Evolutionary conservation across 2,329 filamentous ascomycete species (phyloP).

Genomic region (Ophiocordyceps unilateralis): DNA sequence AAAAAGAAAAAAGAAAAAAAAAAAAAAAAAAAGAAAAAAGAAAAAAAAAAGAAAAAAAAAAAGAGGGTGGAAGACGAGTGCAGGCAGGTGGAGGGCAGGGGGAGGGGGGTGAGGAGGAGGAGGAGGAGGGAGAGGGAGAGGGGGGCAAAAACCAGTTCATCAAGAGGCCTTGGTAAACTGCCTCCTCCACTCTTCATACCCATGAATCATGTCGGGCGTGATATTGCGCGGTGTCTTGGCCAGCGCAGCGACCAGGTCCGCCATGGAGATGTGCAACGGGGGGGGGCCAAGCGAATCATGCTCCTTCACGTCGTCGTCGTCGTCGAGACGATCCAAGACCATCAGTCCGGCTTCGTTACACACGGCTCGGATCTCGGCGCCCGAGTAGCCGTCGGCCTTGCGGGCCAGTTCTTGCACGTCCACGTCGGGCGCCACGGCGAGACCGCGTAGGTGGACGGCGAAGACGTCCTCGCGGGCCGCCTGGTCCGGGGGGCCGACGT

Average conservation of each 20-base stretch:
- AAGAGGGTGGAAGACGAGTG: neutral
- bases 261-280: slow-evolving; percentile 20
- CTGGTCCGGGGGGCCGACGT: slow-evolving; percentile 65
- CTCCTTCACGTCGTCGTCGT: slow-evolving; percentile 8
- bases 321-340: slow-evolving; percentile 20
- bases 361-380: slow-evolving; percentile 56
- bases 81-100: no score
- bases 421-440: slow-evolving; percentile 44
- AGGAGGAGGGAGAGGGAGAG: no score
- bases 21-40: no score
- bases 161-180: slow-evolving; percentile 15
- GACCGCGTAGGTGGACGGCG: slow-evolving; percentile 43
- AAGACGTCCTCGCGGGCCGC: slow-evolving; percentile 64
- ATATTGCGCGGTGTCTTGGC: slow-evolving; percentile 36
- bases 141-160: neutral
- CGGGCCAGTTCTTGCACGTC: slow-evolving; percentile 45
- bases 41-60: neutral
- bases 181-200: slow-evolving; percentile 38
- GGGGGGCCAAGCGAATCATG: neutral
- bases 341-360: slow-evolving; percentile 27
- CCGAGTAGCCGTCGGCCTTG: slow-evolving; percentile 61
- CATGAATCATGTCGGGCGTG: slow-evolving; percentile 37
- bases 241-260: slow-evolving; percentile 26
- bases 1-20: no score
- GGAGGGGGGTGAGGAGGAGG: no score